Conservation (phyloP, 2,329 filamentous ascomycete genomes). For the Sporothrix schenckii region DNA sequence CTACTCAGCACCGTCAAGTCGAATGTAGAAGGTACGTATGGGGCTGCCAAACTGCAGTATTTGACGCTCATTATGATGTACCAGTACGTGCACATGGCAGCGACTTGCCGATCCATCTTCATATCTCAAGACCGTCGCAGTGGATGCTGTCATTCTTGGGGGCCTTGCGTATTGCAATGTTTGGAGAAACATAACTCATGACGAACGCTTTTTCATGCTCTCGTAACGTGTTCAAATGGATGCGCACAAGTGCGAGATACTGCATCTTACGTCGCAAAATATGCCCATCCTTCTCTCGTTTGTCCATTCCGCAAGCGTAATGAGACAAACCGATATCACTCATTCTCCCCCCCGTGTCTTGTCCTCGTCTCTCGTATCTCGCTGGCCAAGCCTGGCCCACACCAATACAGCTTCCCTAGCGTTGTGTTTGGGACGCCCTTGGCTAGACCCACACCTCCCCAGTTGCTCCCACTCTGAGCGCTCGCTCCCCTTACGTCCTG, state of each 20-base stretch:
- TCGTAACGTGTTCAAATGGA: not conserved
- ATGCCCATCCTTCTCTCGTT: not conserved
- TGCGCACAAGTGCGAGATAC: not conserved
- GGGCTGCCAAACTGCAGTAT: not conserved
- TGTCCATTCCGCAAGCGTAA: not conserved
- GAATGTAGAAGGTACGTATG: not conserved
- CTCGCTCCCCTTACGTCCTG: slow-evolving; percentile 34
- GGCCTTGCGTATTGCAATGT: slow-evolving; percentile 5
- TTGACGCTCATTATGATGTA: not conserved
- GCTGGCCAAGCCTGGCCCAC: slow-evolving; percentile 27
- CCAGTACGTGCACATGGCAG: not conserved
- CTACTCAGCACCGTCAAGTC: slow-evolving; percentile 20
- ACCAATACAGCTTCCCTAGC: slow-evolving; percentile 29
- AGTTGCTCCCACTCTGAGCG: not conserved
- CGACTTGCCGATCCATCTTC: slow-evolving; percentile 4
- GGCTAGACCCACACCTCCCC: slow-evolving; percentile 29
- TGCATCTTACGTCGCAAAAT: not conserved
- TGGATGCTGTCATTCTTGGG: slow-evolving; percentile 22
- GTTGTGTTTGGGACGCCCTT: slow-evolving; percentile 32
- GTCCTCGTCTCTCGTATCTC: slow-evolving; percentile 25
- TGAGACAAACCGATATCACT: not conserved
- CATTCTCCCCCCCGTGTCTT: not conserved
- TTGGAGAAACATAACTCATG: not conserved
- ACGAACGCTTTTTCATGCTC: not conserved
- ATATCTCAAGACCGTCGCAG: not conserved